Base-by-base conservation (phyloP, 192 early-diverging fungal genomes). In the Rhizophagus clarus region DNA sequence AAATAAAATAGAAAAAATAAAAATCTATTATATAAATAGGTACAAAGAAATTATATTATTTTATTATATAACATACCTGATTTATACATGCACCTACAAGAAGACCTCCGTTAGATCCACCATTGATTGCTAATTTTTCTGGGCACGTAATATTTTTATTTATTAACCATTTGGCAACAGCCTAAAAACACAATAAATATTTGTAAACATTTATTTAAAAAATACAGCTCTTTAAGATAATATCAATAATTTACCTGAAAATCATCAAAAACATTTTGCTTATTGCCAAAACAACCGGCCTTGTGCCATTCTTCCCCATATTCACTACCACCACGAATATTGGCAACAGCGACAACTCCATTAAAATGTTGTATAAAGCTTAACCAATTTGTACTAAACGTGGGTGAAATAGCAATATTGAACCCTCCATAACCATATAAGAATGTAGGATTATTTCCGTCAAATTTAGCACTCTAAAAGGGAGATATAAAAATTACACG, bases 261-360 rank as follows among this genome's bases (percentile, higher is more conserved):
- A 77, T 94, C 93, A 78, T 93, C 92, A 85, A 93, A 93, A 24
- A 86, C 86, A 80, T 92, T 94, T 79, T 94, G 92, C 82, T 93
- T 94, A 49, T 91, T 91, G 40, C 74, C 60, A n/a, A 88, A 72
- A 47, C 82, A 84, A 29, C 92, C 93, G 22, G 79, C 83, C n/a
- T 81, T 61, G 77, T 88, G 87, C 88, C 88, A 89, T 11, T 84
- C 83, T 80, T 89, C 81, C 28, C 88, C 88, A 63, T 86, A 89
- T 80, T 94, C 93, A 61, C 88, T 87, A 34, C 93, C 93, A 26
- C 93, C 93, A 29, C 93, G 90, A 67, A 94, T 82, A 84, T 93
- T 93, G 56, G 92, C 91, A 24, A 90, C 82, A 32, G 85, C 88
- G 8, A 90, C 84, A 24, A 92, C 86, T 11, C 89, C 93, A 70